phyloP scores from a whole-genome alignment of 495 filamentous ascomycete genomes.

The Aspergillus baeticus region DNA sequence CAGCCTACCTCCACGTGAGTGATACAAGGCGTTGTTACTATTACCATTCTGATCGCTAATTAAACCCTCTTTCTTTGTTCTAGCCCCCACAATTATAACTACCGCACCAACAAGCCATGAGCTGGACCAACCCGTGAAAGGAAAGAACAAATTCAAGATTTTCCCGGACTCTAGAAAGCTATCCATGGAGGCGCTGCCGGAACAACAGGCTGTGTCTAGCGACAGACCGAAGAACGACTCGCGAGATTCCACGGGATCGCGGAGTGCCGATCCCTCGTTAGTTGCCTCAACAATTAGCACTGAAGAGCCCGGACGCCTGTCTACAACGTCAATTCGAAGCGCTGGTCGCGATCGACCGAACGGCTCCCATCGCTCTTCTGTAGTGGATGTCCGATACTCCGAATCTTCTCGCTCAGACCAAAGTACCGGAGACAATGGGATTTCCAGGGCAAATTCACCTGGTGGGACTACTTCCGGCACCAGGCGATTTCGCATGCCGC shows the following conservation, averaged over 20 bases:
- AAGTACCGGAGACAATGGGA: slow-evolving; percentile 73
- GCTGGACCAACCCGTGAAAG: slow-evolving; percentile 49
- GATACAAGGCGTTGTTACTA: not conserved
- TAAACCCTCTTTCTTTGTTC: not conserved
- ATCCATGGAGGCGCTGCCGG: slow-evolving; percentile 34
- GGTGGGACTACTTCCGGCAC: slow-evolving; percentile 51
- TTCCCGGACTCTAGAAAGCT: slow-evolving; percentile 31
- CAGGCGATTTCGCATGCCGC: slow-evolving; percentile 76
- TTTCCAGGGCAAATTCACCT: slow-evolving; percentile 36
- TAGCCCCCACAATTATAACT: slow-evolving; percentile 88
- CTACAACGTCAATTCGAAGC: slow-evolving; percentile 46
- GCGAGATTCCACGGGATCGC: slow-evolving; percentile 35
- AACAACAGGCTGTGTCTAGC: slow-evolving; percentile 12
- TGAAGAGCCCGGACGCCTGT: slow-evolving; percentile 65
- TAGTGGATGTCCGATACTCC: slow-evolving; percentile 71
- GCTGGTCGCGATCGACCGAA: slow-evolving; percentile 62
- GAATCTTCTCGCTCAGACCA: slow-evolving; percentile 91
- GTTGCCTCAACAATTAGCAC: slow-evolving; percentile 55
- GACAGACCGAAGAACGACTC: slow-evolving; percentile 21
- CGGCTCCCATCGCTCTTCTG: slow-evolving; percentile 64
- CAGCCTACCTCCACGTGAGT: slow-evolving; percentile 68
- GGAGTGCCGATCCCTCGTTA: slow-evolving; percentile 39
- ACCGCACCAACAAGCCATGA: slow-evolving; percentile 81
- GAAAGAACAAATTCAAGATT: slow-evolving; percentile 40
- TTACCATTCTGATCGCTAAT: not conserved